phyloP scores from a whole-genome alignment of 345 rosid species.

The Linum tenue region DNA sequence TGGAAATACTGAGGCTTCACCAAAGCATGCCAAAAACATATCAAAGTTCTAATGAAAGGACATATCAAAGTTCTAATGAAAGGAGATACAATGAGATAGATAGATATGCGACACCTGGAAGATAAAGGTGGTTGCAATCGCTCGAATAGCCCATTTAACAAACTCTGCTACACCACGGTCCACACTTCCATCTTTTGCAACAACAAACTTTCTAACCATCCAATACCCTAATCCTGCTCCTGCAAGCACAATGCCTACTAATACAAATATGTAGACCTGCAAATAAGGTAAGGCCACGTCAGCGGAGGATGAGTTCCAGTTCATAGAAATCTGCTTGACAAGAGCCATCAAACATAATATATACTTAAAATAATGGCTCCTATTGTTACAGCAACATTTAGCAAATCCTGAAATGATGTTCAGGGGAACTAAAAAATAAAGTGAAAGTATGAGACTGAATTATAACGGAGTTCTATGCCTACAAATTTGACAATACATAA shows the following conservation, averaged over 20 bases:
- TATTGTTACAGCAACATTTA: background rate
- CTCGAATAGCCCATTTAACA: slow-evolving; percentile 88
- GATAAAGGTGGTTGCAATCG: slow-evolving; percentile 57
- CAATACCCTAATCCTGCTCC: slow-evolving; percentile 97
- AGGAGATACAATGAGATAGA: background rate
- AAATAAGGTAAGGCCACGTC: slow-evolving; percentile 7
- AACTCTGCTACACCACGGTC: slow-evolving; percentile 74
- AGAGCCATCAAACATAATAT: background rate
- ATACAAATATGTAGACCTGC: slow-evolving; percentile 58
- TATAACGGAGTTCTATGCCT: background rate
- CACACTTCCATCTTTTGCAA: slow-evolving; percentile 71
- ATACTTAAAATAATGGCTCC: background rate
- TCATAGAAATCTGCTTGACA: background rate
- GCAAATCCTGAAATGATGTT: too few species aligned
- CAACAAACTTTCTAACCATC: slow-evolving; percentile 79
- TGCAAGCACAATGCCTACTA: slow-evolving; percentile 57
- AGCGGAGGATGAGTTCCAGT: background rate
- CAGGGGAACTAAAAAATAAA: too few species aligned
- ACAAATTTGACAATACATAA: background rate
- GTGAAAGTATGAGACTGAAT: too few species aligned
- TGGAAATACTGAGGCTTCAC: background rate
- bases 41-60: background rate
- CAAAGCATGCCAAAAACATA: background rate
- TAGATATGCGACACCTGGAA: slow-evolving; percentile 43
- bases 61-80: background rate